phyloP scores from a whole-genome alignment of 352 stramenopile species.

The Thraustochytrium sp. region DNA sequence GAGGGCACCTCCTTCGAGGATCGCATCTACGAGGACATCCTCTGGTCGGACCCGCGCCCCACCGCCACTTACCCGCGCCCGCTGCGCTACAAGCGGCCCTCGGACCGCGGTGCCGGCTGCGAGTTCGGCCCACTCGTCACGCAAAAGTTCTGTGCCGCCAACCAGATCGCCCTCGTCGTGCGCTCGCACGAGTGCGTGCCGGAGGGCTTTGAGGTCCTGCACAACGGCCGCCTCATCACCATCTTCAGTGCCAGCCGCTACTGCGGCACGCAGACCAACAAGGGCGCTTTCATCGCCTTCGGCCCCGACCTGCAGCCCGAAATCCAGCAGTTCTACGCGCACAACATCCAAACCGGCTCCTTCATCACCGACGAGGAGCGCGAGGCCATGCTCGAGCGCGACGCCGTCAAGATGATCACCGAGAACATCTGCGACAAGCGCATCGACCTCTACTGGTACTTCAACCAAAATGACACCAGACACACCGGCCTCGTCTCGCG shows the following conservation, averaged over 20 bases:
- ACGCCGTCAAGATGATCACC: conserved; percentile 61
- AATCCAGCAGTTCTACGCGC: conserved; percentile 87
- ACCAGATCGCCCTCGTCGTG: conserved; percentile 82
- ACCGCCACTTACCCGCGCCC: conserved; percentile 58
- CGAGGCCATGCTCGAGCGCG: conserved; percentile 61
- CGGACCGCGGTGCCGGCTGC: conserved; percentile 75
- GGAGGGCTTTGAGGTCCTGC: conserved; percentile 80
- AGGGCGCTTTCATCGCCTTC: conserved; percentile 81
- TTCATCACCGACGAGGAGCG: conserved; percentile 56
- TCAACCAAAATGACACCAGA: conserved; percentile 81
- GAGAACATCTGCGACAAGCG: conserved; percentile 84
- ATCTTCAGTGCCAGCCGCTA: conserved; percentile 84
- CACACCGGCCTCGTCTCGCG: conserved; percentile 71
- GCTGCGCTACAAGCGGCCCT: conserved; percentile 53
- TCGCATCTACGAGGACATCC: conserved; percentile 84
- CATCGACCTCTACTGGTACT: conserved; percentile 85
- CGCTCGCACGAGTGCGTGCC: conserved; percentile 85
- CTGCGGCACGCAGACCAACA: conserved; percentile 83
- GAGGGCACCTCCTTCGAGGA: conserved; percentile 79
- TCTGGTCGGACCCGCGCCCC: conserved; percentile 81
- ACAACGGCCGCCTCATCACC: conserved; percentile 74
- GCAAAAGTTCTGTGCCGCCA: conserved; percentile 85
- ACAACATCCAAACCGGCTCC: conserved; percentile 71
- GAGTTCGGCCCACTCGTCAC: conserved; percentile 85
- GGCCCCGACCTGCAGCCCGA: conserved; percentile 78